Conservation (phyloP, 2,329 filamentous ascomycete genomes). For the Plenodomus biglobosus region DNA sequence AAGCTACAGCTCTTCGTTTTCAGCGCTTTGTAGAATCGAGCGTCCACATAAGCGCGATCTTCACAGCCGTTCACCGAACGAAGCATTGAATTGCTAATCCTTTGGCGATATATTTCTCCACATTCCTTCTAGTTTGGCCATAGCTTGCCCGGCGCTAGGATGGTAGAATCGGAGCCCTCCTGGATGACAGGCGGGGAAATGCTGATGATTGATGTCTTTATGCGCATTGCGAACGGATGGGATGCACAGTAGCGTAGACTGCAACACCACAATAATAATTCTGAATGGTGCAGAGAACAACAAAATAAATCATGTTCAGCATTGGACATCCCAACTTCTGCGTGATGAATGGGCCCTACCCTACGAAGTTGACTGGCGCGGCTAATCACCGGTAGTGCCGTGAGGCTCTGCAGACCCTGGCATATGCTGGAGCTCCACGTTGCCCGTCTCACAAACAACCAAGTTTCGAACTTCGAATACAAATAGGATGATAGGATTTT, state of each 20-base stretch:
- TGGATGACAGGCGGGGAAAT: constrained; percentile 24
- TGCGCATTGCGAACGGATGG: constrained; percentile 27
- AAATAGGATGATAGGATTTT: neutral
- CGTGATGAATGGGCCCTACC: neutral
- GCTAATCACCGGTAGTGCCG: constrained; percentile 28
- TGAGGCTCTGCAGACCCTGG: constrained; percentile 25
- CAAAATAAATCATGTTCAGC: constrained; percentile 27
- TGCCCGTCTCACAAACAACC: constrained; percentile 14
- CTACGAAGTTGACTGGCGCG: neutral
- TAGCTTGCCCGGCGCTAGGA: constrained; percentile 30
- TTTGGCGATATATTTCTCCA: constrained; percentile 34
- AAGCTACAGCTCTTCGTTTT: constrained; percentile 57
- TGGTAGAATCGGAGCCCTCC: constrained; percentile 34
- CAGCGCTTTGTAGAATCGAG: constrained; percentile 52
- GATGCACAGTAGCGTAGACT: constrained; percentile 34
- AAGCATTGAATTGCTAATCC: constrained; percentile 29
- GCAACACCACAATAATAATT: constrained; percentile 36
- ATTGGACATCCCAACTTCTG: neutral
- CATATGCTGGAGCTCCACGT: constrained; percentile 33
- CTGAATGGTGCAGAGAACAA: constrained; percentile 35
- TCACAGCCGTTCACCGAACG: constrained; percentile 30
- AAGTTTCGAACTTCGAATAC: neutral
- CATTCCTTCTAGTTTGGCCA: constrained; percentile 32
- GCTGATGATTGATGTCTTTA: constrained; percentile 30
- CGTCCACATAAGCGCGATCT: constrained; percentile 23